Percentiles rank a stretch among this genome's conserved stretches.
These are phyloP conservation scores for Mycosphaerella sp. DNA, from an alignment of 2,329 filamentous ascomycete species.

Conservation along the genomic window DNA sequence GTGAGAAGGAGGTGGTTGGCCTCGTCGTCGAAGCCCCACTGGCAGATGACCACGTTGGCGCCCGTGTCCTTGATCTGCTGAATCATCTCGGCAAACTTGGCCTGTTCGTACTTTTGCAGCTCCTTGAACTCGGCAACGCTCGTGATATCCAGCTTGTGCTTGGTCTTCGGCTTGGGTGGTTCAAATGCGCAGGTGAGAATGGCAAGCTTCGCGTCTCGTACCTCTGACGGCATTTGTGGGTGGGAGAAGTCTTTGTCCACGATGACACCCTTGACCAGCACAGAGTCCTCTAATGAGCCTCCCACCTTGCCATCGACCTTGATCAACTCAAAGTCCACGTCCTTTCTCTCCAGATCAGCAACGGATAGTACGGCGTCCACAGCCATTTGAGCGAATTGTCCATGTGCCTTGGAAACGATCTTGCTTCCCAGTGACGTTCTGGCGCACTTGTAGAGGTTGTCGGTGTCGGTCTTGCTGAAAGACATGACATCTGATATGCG, in stretches of 20 bases:
- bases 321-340: constrained; percentile 98
- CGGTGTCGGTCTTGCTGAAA: constrained; percentile 71
- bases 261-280: constrained; percentile 96
- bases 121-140: constrained; percentile 98
- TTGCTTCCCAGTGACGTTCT: constrained; percentile 96
- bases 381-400: constrained; percentile 95
- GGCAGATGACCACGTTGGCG: constrained; percentile 95
- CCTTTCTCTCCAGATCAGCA: constrained; percentile 88
- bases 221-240: constrained; percentile 96
- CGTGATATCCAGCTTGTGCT: constrained; percentile 98
- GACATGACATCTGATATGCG: constrained; percentile 85
- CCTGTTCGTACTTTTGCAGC: constrained; percentile 87
- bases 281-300: constrained; percentile 82
- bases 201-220: constrained; percentile 90
- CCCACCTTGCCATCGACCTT: constrained; percentile 99
- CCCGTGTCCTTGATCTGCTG: constrained; percentile 95
- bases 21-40: constrained; percentile 99
- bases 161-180: constrained; percentile 98
- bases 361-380: constrained; percentile 96
- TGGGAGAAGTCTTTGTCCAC: constrained; percentile 99
- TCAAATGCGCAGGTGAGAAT: constrained; percentile 98
- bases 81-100: constrained; percentile 99
- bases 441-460: constrained; percentile 88
- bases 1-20: constrained; percentile 95
- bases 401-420: constrained; percentile 97